Evolutionary conservation across 495 filamentous ascomycete genomes (phyloP), one percentile per base, ranked within the genome.

Genomic region (Cudoniella acicularis): DNA sequence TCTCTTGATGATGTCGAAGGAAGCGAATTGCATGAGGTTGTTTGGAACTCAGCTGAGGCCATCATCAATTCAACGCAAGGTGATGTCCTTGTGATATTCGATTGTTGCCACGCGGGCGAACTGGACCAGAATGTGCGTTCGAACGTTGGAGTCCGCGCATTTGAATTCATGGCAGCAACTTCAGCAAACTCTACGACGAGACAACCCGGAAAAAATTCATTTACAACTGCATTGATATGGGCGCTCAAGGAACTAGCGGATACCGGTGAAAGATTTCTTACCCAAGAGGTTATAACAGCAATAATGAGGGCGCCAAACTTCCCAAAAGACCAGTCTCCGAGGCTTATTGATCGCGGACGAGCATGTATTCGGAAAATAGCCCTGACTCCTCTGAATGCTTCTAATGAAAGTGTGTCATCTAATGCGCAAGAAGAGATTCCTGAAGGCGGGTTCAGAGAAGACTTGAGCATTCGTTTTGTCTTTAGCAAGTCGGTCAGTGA

Each of bases 71-170:
- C 17, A 6, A 53, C 54, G 1, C n/a, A 43, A 17, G 36, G 30
- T 1, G 60, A 65, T 48, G 49, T 65, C 4, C 40, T 65, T 6
- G 25, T 60, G 10, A 65, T 65, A 11, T 65, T 65, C 42, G 63
- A 65, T 50, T 65, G 62, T 25, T 65, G 62, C 36, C 25, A 62
- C 30, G 62, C 62, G 2, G 53, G 40, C 3, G 43, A 36, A 13
- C 21, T 54, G 13, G 25, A 18, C 17, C 47, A 48, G 46, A 46
- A 10, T 10, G 40, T 45, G 2, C 20, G 54, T 3, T 10, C 10
- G 3, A 27, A n/a, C 3, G 13, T 48, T 18, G 22, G 9, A 45
- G 16, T 8, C 20, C 46, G 56, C 20, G 30, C 18, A 22, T 61
- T 61, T 22, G 59, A 61, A 51, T 61, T 24, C 46, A 36, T 61